Conservation (phyloP, 2,329 filamentous ascomycete species). For the Penicillium sp. region DNA sequence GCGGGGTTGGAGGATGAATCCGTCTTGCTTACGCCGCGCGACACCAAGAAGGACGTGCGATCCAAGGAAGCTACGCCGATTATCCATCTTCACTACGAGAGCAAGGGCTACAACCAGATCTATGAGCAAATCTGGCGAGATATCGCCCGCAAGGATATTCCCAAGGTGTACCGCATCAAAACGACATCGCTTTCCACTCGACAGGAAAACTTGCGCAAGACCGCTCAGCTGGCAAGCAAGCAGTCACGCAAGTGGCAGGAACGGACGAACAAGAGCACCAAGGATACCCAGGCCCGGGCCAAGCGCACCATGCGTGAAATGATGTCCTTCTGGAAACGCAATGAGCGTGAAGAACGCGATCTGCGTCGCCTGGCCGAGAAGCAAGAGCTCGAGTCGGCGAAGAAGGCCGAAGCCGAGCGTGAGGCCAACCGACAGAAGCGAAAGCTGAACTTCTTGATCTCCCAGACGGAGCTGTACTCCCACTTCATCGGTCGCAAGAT, state of each 20-base stretch:
- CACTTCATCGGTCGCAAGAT: conserved; percentile 99
- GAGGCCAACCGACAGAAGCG: conserved; percentile 96
- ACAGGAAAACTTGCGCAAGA: conserved; percentile 95
- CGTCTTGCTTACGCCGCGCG: conserved; percentile 51
- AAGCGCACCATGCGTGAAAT: conserved; percentile 99
- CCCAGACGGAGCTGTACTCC: conserved; percentile 96
- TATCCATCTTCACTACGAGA: conserved; percentile 64
- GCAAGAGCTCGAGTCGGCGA: conserved; percentile 92
- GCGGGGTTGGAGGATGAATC: conserved; percentile 49
- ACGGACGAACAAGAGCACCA: conserved; percentile 96
- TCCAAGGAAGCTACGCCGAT: conserved; percentile 41
- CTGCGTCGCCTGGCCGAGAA: conserved; percentile 88
- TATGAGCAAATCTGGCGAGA: conserved; percentile 98
- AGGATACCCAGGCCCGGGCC: conserved; percentile 91
- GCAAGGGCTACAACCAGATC: conserved; percentile 92
- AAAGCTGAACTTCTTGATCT: conserved; percentile 99
- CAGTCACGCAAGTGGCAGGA: conserved; percentile 97
- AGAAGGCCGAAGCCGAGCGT: conserved; percentile 93
- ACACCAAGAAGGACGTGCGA: conserved; percentile 42
- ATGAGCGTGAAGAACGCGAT: conserved; percentile 94
- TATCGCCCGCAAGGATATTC: conserved; percentile 85
- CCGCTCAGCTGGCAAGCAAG: conserved; percentile 90
- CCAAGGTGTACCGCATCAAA: conserved; percentile 85
- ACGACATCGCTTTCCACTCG: conserved; percentile 79
- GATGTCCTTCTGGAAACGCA: conserved; percentile 99